Conservation (phyloP, 768 basidiomycete genomes). For the Rhodotorula diobovata region DNA sequence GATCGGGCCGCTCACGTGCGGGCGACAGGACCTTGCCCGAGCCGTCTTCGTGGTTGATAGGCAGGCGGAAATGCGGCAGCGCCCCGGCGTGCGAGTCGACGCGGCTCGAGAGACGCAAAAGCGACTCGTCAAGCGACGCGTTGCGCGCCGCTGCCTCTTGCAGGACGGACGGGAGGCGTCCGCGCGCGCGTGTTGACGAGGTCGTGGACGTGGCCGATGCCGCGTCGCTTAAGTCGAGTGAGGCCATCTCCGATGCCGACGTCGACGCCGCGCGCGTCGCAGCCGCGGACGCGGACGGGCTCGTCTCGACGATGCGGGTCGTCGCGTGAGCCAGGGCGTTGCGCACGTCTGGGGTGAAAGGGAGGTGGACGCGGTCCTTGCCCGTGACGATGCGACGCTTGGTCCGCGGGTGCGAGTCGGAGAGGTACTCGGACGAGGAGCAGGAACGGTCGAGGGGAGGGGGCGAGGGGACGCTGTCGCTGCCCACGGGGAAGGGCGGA, state of each 20-base stretch:
- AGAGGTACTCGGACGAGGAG: neutral
- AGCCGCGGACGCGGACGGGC: neutral
- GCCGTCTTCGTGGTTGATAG: neutral
- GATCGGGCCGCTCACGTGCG: neutral
- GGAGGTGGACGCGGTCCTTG: slow-evolving; percentile 4
- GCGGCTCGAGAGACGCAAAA: neutral
- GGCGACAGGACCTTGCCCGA: neutral
- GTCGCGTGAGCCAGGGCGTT: slow-evolving; percentile 2
- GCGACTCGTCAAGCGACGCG: neutral
- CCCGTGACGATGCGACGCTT: neutral
- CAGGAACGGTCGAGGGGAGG: neutral
- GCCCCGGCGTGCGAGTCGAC: neutral
- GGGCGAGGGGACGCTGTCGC: neutral
- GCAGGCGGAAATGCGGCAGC: neutral
- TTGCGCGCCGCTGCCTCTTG: neutral
- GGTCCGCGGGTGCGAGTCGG: neutral
- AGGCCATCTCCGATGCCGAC: too few species aligned
- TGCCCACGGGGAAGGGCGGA: neutral
- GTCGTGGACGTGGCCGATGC: neutral
- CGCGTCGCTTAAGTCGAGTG: neutral
- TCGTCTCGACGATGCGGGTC: neutral
- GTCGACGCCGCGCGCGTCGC: too few species aligned
- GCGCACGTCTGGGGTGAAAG: neutral
- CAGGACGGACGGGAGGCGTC: neutral
- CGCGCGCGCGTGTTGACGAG: neutral